Conservation (phyloP, 2,329 filamentous ascomycete species). For the Colletotrichum brevisporum region DNA sequence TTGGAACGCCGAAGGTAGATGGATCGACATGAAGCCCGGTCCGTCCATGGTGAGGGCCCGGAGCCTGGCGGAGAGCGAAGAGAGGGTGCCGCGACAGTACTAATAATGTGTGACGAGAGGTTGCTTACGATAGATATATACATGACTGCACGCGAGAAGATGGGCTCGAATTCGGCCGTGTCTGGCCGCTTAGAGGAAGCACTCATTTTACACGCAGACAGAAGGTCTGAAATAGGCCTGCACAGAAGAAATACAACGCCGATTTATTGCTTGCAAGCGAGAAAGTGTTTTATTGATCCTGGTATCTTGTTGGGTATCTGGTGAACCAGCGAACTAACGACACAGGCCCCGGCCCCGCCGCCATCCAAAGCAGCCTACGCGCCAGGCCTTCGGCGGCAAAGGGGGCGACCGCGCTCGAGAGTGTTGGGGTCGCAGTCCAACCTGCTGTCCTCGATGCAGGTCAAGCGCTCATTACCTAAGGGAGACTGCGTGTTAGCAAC, state of each 20-base stretch:
- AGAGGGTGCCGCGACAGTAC: conserved; percentile 42
- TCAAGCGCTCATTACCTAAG: conserved; percentile 44
- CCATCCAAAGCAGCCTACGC: conserved; percentile 7
- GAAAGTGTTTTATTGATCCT: conserved; percentile 20
- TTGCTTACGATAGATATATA: conserved; percentile 10
- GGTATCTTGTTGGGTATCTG: conserved; percentile 5
- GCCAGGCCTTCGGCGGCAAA: conserved; percentile 45
- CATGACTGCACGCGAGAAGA: conserved; percentile 2
- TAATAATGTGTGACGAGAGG: conserved; percentile 8
- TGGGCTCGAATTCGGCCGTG: not conserved
- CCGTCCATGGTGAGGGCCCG: conserved; percentile 61
- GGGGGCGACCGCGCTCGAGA: conserved; percentile 47
- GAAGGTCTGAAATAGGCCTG: not conserved
- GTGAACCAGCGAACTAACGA: no score
- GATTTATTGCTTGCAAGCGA: conserved; percentile 1
- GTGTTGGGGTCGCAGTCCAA: conserved; percentile 47
- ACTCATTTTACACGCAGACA: not conserved
- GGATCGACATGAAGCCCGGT: conserved; percentile 76
- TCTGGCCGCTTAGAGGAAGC: not conserved
- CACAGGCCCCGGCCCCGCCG: no score
- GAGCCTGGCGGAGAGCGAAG: conserved; percentile 43
- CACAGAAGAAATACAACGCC: not conserved
- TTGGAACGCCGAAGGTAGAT: conserved; percentile 76
- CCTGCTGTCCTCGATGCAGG: conserved; percentile 47
- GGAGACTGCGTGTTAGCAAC: not conserved